phyloP scores from a whole-genome alignment of 352 stramenopile genomes.

The Thalassiosira ordinaria region DNA sequence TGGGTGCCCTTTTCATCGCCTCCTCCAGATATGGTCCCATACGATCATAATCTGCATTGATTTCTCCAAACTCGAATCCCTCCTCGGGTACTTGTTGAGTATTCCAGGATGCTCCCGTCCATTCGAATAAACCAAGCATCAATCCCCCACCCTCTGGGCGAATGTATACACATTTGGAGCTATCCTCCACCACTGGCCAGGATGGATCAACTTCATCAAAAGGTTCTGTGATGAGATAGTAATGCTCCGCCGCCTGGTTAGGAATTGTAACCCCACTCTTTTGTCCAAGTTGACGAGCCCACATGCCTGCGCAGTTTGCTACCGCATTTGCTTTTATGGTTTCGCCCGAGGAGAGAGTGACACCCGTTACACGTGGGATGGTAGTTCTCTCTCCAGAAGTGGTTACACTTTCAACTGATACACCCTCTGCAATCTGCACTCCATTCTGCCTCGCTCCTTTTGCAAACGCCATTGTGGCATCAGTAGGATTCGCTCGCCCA shows the following conservation, averaged over 20 bases:
- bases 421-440: constrained; percentile 64
- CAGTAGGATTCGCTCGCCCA: constrained; percentile 80
- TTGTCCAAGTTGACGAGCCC: constrained; percentile 77
- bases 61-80: constrained; percentile 69
- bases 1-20: constrained; percentile 75
- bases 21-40: constrained; percentile 79
- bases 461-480: constrained; percentile 79
- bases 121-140: constrained; percentile 85
- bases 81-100: constrained; percentile 46
- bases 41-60: constrained; percentile 82
- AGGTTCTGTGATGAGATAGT: constrained; percentile 85
- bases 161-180: constrained; percentile 79
- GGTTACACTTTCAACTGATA: constrained; percentile 14
- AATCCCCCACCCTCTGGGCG: constrained; percentile 80
- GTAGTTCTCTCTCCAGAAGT: not conserved
- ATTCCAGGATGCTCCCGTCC: constrained; percentile 66
- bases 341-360: constrained; percentile 36
- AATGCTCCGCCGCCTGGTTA: constrained; percentile 85
- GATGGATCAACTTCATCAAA: constrained; percentile 77
- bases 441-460: constrained; percentile 66
- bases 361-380: constrained; percentile 33
- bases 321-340: constrained; percentile 68
- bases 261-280: constrained; percentile 50
- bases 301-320: constrained; percentile 86
- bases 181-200: constrained; percentile 85